Base-by-base conservation (phyloP, 805 yeast species). In the Candida michaelii region DNA sequence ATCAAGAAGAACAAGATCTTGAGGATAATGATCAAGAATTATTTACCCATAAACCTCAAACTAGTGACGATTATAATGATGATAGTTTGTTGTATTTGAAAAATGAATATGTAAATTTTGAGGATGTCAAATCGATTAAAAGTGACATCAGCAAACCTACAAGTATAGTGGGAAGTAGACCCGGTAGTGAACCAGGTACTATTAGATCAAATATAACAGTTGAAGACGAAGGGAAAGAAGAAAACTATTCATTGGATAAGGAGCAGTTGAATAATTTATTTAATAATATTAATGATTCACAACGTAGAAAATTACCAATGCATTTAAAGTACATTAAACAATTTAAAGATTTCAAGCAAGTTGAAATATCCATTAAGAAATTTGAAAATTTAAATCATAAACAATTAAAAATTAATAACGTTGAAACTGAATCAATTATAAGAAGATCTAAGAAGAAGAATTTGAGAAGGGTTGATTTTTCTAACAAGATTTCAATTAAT, bases 401-500 rank as follows among this genome's bases (percentile, higher is more conserved):
- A 14, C 34, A 46, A n/a, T 16, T 41, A 6, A 30, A 21, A 2
- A 33, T 21, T 12, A 17, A 40, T 7, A 14, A 30, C 6, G 36
- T 37, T 31, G 24, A 30, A 6, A 27, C 41, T 12, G 19, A 27
- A 11, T 43, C 62, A 46, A 53, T 51, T 6, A 42, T 54, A 19
- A 46, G 47, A 19, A 50, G 39, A 27, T 12, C 27, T 5, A 4
- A 38, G 19, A 31, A 40, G 19, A 34, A 34, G 19, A 24, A 13
- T 23, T 5, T 27, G 10, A 34, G 34, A 30, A 56, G 52, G 40
- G 79, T 73, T 13, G 51, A 48, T 33, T 81, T 81, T 51, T 66
- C 79, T 7, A 70, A 74, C 43, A 65, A 67, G 45, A 64, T 80
- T 27, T 65, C 53, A 37, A 66, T 79, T 35, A 74, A 75, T 47